A percentile compares a stretch with the other conserved stretches of the same genome.
Conservation (phyloP, 768 basidiomycete species). For the Cystofilobasidium macerans region DNA sequence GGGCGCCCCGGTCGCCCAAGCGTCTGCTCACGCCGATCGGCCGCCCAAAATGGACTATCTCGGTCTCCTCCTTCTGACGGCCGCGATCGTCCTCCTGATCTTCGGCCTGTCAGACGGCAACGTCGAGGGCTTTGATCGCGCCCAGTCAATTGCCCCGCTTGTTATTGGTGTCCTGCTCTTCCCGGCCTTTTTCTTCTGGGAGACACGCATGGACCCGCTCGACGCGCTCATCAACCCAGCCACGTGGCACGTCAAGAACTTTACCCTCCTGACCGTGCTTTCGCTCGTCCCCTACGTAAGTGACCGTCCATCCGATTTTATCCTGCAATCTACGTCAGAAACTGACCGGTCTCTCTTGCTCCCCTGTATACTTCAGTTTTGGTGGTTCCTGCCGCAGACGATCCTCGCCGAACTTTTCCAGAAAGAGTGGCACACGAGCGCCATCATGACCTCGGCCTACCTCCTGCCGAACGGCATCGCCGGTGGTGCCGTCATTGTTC, state of each 20-base stretch:
- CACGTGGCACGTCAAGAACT: conserved; percentile 9
- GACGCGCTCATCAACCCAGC: conserved; percentile 8
- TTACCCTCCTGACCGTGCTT: conserved; percentile 9
- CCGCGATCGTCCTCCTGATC: conserved; percentile 31
- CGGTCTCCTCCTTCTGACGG: conserved; percentile 23
- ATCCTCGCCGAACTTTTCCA: conserved; percentile 3
- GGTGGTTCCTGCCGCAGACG: background rate
- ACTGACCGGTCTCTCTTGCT: background rate
- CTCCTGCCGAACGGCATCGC: conserved; percentile 1
- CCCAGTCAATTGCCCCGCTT: conserved; percentile 4
- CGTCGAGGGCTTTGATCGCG: background rate
- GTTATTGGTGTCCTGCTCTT: conserved; percentile 8
- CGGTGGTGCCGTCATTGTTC: background rate
- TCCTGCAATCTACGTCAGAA: background rate
- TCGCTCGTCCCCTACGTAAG: background rate
- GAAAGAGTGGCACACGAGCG: background rate
- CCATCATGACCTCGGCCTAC: conserved; percentile 5
- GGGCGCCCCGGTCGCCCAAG: conserved; percentile 31
- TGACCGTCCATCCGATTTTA: background rate
- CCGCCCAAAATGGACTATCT: conserved; percentile 12
- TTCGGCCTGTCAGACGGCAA: conserved; percentile 31
- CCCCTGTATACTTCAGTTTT: background rate
- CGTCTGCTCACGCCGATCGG: conserved; percentile 31
- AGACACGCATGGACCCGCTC: conserved; percentile 2
- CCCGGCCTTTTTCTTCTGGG: conserved; percentile 23